Evolutionary conservation across 495 filamentous ascomycete species (phyloP).

Genomic region (Xylaria nigripes): DNA sequence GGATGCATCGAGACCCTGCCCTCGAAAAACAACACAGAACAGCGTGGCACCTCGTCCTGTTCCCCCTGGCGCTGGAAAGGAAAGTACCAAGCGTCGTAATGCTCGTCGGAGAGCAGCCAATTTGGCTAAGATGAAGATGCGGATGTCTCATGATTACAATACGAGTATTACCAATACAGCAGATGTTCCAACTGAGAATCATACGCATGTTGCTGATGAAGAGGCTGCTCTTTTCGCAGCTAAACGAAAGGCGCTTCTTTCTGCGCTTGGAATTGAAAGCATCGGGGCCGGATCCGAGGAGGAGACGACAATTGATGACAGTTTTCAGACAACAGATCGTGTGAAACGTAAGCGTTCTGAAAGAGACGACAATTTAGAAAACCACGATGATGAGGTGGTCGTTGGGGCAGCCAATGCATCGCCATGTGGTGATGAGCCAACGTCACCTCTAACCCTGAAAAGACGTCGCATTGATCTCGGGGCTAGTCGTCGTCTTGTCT

Average conservation of each 20-base stretch:
- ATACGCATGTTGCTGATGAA: background rate
- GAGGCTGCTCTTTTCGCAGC: conserved; percentile 23
- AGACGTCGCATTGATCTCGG: conserved; percentile 53
- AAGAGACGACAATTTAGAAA: background rate
- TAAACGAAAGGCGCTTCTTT: conserved; percentile 19
- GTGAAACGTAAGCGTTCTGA: conserved; percentile 13
- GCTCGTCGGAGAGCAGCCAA: conserved; percentile 29
- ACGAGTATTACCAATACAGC: background rate
- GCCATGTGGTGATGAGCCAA: conserved; percentile 9
- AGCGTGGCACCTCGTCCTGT: conserved; percentile 4
- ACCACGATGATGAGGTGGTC: background rate
- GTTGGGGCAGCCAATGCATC: background rate
- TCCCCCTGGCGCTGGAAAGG: conserved; percentile 29
- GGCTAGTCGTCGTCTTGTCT: conserved; percentile 59
- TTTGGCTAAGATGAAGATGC: conserved; percentile 15
- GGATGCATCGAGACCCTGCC: background rate
- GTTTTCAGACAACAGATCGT: background rate
- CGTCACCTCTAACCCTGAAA: conserved; percentile 27
- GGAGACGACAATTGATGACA: background rate
- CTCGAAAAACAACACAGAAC: background rate
- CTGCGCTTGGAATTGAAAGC: conserved; percentile 19
- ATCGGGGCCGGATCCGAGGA: conserved; percentile 22
- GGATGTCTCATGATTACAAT: background rate
- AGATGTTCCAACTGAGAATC: background rate
- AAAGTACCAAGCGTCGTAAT: conserved; percentile 35